phyloP scores from a whole-genome alignment of 1,284 basidiomycete genomes.

The Boletus semigastroideus region DNA sequence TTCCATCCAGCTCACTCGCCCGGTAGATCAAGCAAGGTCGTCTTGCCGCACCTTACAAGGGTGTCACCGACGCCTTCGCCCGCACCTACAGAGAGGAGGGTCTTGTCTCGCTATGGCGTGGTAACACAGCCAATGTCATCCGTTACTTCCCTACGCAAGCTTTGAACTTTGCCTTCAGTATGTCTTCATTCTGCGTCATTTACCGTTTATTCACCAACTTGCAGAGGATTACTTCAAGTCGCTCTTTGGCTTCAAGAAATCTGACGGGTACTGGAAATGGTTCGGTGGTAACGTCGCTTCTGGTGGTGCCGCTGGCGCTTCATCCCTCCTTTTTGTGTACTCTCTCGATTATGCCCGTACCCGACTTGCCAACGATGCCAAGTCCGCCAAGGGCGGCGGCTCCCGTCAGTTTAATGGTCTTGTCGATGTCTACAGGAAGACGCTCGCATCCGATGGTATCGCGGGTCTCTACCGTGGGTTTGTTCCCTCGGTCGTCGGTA shows the following conservation, averaged over 20 bases:
- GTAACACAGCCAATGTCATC: constrained; percentile 97
- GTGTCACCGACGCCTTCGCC: constrained; percentile 82
- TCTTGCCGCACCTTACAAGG: constrained; percentile 91
- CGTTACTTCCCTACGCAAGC: constrained; percentile 98
- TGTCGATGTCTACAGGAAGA: constrained; percentile 93
- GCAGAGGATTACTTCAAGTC: constrained; percentile 97
- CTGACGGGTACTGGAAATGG: constrained; percentile 88
- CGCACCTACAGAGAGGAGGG: constrained; percentile 93
- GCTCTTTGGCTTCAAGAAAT: constrained; percentile 89
- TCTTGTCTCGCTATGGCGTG: constrained; percentile 88
- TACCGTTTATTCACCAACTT: background rate
- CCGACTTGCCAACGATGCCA: constrained; percentile 95
- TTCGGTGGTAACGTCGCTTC: constrained; percentile 92
- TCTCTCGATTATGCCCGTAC: constrained; percentile 97
- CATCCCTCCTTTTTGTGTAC: constrained; percentile 96
- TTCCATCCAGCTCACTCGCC: constrained; percentile 18
- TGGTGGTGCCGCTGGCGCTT: constrained; percentile 96
- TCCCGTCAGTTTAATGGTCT: constrained; percentile 94
- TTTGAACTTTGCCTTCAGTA: constrained; percentile 94
- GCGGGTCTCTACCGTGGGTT: constrained; percentile 95
- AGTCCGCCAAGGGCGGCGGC: constrained; percentile 89
- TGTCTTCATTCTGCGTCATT: constrained; percentile 22
- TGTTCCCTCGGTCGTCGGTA: constrained; percentile 92
- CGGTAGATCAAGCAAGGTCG: constrained; percentile 93
- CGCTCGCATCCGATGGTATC: constrained; percentile 85